A percentile compares a stretch with the other conserved stretches of the same genome.
Conservation (phyloP, 2,329 filamentous ascomycete species). For the Cryphonectria parasitica region DNA sequence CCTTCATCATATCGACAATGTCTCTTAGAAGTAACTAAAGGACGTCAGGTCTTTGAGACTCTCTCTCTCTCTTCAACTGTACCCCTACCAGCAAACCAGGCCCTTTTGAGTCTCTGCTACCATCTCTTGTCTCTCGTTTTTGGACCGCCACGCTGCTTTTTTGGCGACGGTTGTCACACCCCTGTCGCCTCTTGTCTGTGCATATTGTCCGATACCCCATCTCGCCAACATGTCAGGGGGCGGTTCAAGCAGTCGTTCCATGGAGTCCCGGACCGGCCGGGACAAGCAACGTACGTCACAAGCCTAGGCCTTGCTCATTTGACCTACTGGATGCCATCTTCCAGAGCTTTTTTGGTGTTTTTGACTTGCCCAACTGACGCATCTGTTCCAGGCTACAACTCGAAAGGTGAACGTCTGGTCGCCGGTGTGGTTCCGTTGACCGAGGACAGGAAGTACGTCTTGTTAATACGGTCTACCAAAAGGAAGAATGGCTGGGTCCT, state of each 20-base stretch:
- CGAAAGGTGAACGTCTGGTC: conserved; percentile 90
- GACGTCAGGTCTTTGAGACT: conserved; percentile 30
- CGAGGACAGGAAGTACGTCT: conserved; percentile 80
- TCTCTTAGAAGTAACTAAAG: conserved; percentile 30
- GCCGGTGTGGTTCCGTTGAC: conserved; percentile 92
- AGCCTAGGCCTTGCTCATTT: conserved; percentile 32
- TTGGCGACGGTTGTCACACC: background rate
- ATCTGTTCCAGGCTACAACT: conserved; percentile 75
- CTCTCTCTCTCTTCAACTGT: conserved; percentile 20
- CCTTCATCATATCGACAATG: conserved; percentile 28
- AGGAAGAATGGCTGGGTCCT: conserved; percentile 88
- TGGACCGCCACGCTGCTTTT: conserved; percentile 10
- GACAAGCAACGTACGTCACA: conserved; percentile 77
- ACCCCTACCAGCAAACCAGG: conserved; percentile 10
- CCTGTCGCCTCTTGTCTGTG: conserved; percentile 16
- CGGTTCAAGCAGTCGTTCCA: conserved; percentile 51
- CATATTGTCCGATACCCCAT: conserved; percentile 36
- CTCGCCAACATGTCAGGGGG: conserved; percentile 27
- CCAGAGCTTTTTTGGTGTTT: conserved; percentile 29
- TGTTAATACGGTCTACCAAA: conserved; percentile 90
- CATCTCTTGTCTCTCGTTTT: conserved; percentile 10
- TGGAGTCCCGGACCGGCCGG: conserved; percentile 77
- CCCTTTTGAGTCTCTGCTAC: conserved; percentile 8
- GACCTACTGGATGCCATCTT: conserved; percentile 19
- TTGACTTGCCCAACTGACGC: conserved; percentile 44